Evolutionary conservation across 495 filamentous ascomycete species (phyloP).

Genomic region (Penicillium parvum): DNA sequence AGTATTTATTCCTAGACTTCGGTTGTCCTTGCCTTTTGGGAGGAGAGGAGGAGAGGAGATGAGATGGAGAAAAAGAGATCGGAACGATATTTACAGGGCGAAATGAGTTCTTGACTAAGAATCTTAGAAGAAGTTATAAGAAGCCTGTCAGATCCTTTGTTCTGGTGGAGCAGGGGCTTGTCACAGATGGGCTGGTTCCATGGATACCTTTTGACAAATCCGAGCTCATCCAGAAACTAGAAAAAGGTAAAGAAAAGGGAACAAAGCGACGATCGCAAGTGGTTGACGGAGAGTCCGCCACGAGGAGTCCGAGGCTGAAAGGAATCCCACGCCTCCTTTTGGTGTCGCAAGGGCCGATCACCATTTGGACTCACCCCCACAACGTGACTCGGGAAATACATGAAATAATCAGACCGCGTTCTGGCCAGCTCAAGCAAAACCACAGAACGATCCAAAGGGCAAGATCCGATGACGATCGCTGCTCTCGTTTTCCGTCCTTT

Average conservation of each 20-base stretch:
- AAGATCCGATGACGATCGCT: not conserved
- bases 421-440: slow-evolving; percentile 1
- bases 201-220: not conserved
- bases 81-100: too few species aligned
- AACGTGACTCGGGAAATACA: too few species aligned
- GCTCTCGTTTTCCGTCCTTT: not conserved
- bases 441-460: too few species aligned
- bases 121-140: too few species aligned
- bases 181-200: not conserved
- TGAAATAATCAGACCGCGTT: not conserved
- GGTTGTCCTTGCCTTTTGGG: too few species aligned
- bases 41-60: not conserved
- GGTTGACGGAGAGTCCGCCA: not conserved
- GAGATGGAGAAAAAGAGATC: not conserved
- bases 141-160: too few species aligned
- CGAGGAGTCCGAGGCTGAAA: slow-evolving; percentile 6
- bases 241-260: not conserved
- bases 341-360: slow-evolving; percentile 2
- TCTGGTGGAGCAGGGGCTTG: not conserved
- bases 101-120: too few species aligned
- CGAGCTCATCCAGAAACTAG: not conserved
- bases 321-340: not conserved
- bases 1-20: too few species aligned
- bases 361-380: slow-evolving; percentile 6
- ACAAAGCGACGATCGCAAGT: slow-evolving; percentile 1